phyloP scores from a whole-genome alignment of 805 yeast species.

The Phaffomyces opuntiae region DNA sequence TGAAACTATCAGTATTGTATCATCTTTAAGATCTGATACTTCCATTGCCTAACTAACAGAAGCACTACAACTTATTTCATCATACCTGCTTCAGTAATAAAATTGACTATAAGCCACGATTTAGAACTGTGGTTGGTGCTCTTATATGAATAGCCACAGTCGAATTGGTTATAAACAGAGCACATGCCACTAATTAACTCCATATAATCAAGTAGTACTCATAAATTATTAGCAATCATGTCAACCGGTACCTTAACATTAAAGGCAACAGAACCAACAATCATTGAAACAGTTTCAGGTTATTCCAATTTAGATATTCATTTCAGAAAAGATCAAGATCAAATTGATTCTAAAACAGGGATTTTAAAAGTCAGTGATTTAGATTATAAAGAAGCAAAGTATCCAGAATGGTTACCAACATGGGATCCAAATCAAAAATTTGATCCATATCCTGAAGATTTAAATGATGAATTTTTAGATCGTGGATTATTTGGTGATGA shows the following conservation, averaged over 20 bases:
- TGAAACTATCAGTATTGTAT: too few species aligned
- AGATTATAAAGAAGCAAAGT: slow-evolving; percentile 28
- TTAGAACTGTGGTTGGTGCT: background rate
- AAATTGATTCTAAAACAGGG: slow-evolving; percentile 38
- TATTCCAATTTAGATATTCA: slow-evolving; percentile 31
- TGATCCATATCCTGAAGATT: slow-evolving; percentile 43
- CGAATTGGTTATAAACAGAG: too few species aligned
- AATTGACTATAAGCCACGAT: too few species aligned
- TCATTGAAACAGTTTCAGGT: slow-evolving; percentile 5
- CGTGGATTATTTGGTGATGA: slow-evolving; percentile 67
- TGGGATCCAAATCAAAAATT: slow-evolving; percentile 57
- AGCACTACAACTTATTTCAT: too few species aligned
- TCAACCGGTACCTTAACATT: slow-evolving; percentile 10
- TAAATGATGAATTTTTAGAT: slow-evolving; percentile 41
- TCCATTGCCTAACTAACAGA: too few species aligned
- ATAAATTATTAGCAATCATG: background rate
- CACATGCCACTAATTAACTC: too few species aligned
- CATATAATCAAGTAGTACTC: background rate
- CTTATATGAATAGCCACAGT: background rate
- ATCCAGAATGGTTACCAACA: slow-evolving; percentile 59
- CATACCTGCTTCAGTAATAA: too few species aligned
- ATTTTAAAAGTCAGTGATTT: slow-evolving; percentile 37
- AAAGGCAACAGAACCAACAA: slow-evolving; percentile 3
- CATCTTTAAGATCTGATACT: too few species aligned
- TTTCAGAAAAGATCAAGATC: slow-evolving; percentile 45